Evolutionary conservation across 768 basidiomycete genomes (phyloP).

Genomic region (Ephemerocybe angulata): DNA sequence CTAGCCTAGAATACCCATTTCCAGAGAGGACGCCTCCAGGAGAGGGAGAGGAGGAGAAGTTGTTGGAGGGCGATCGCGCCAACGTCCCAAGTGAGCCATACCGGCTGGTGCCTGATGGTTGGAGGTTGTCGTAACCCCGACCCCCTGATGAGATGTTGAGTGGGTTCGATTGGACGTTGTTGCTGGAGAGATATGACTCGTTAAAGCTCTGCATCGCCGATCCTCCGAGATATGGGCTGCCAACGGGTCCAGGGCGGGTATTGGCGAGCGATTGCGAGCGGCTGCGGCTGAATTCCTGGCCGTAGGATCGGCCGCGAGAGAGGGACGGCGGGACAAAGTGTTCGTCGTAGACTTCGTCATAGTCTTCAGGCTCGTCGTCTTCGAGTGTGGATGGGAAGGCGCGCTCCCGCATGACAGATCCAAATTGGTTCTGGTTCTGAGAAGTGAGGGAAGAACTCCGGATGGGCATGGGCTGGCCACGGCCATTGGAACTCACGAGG

Average conservation of each 20-base stretch:
- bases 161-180: conserved; percentile 33
- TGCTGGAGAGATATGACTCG: conserved; percentile 45
- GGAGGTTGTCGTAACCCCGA: conserved; percentile 56
- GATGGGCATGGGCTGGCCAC: conserved; percentile 54
- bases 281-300: conserved; percentile 64
- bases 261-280: conserved; percentile 75
- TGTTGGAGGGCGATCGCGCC: conserved; percentile 54
- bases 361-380: conserved; percentile 70
- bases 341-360: conserved; percentile 63
- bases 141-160: conserved; percentile 46
- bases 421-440: conserved; percentile 51
- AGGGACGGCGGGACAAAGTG: conserved; percentile 45
- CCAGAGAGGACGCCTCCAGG: conserved; percentile 36
- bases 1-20: conserved; percentile 44
- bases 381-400: conserved; percentile 75
- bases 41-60: conserved; percentile 45
- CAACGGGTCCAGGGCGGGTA: conserved; percentile 50
- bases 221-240: conserved; percentile 41
- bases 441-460: conserved; percentile 68
- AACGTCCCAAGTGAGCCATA: conserved; percentile 59
- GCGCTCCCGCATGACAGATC: conserved; percentile 63
- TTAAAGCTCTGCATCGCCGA: conserved; percentile 58
- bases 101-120: conserved; percentile 59
- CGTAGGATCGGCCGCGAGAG: conserved; percentile 56
- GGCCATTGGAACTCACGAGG: conserved; percentile 37